phyloP scores from a whole-genome alignment of 2,329 filamentous ascomycete genomes.

The Venturia asperata region DNA sequence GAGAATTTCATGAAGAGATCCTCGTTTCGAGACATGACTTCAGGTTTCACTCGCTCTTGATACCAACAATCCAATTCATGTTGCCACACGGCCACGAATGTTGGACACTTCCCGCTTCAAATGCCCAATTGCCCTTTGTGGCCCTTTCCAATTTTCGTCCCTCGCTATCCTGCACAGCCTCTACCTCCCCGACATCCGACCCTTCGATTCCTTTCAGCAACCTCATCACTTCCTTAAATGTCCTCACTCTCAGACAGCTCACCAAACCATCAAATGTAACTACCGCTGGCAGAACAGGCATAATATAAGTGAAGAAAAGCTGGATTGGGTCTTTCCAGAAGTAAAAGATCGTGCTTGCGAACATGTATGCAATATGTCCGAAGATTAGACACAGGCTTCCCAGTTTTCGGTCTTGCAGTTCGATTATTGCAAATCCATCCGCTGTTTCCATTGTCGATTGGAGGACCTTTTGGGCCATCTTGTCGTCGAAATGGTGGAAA shows the following conservation, averaged over 20 bases:
- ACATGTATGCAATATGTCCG: constrained; percentile 39
- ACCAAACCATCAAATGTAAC: constrained; percentile 63
- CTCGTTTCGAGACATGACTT: too few relatives aligned
- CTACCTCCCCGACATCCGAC: constrained; percentile 39
- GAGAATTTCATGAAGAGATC: too few relatives aligned
- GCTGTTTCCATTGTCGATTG: constrained; percentile 57
- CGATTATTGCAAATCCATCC: constrained; percentile 64
- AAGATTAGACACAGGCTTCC: constrained; percentile 29
- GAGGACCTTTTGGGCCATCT: constrained; percentile 53
- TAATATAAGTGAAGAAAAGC: constrained; percentile 58
- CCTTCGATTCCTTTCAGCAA: constrained; percentile 42
- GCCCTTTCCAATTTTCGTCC: constrained; percentile 24
- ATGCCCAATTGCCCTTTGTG: constrained; percentile 36
- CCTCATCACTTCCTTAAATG: constrained; percentile 55
- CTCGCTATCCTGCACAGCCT: constrained; percentile 21
- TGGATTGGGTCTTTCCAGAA: constrained; percentile 48
- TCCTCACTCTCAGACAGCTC: constrained; percentile 60
- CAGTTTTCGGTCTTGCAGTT: constrained; percentile 58
- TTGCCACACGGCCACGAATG: constrained; percentile 45
- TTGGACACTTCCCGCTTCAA: constrained; percentile 34
- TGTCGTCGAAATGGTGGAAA: constrained; percentile 71
- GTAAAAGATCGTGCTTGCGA: constrained; percentile 48
- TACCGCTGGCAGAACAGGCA: constrained; percentile 62
- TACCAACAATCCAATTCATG: constrained; percentile 41
- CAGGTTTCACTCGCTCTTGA: not conserved